These are phyloP conservation scores for Dimargaris verticillata DNA, from an alignment of 192 early-diverging fungal genomes.

Conservation along the genomic window DNA sequence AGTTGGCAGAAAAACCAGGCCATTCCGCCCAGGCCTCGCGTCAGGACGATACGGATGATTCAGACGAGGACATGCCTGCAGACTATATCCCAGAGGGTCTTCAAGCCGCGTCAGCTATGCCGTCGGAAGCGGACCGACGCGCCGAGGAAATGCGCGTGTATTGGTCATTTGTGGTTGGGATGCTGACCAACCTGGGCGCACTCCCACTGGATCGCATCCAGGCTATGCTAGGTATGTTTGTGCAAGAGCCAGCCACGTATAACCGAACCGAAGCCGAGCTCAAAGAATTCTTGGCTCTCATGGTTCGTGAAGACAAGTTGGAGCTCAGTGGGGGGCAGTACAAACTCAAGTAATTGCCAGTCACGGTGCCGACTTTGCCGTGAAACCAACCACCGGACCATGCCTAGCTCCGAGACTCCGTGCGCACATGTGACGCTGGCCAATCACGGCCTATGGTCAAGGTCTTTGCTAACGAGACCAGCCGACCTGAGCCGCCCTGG, in stretches of 20 bases:
- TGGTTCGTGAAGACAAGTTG: conserved; percentile 29
- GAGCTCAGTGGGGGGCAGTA: conserved; percentile 28
- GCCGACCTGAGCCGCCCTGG: neutral
- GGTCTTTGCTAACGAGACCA: neutral
- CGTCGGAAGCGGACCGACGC: conserved; percentile 12
- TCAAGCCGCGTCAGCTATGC: too few species aligned
- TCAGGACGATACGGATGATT: too few species aligned
- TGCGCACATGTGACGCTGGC: neutral
- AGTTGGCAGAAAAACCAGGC: too few species aligned
- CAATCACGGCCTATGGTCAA: neutral
- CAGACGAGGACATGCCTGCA: too few species aligned
- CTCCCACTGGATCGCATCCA: conserved; percentile 34
- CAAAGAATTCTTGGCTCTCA: conserved; percentile 24
- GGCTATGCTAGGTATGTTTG: conserved; percentile 32
- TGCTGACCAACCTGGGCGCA: conserved; percentile 38
- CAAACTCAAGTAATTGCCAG: conserved; percentile 18
- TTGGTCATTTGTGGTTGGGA: conserved; percentile 32
- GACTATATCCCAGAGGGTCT: too few species aligned
- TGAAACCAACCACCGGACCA: too few species aligned
- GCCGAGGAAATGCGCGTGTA: conserved; percentile 28
- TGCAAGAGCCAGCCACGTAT: conserved; percentile 23
- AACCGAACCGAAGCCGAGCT: conserved; percentile 19
- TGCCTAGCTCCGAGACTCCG: neutral
- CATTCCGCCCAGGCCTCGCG: too few species aligned
- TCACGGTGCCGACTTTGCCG: too few species aligned